Base-by-base conservation (phyloP, 129 eudicot genomes). In the Tagetes patula region DNA sequence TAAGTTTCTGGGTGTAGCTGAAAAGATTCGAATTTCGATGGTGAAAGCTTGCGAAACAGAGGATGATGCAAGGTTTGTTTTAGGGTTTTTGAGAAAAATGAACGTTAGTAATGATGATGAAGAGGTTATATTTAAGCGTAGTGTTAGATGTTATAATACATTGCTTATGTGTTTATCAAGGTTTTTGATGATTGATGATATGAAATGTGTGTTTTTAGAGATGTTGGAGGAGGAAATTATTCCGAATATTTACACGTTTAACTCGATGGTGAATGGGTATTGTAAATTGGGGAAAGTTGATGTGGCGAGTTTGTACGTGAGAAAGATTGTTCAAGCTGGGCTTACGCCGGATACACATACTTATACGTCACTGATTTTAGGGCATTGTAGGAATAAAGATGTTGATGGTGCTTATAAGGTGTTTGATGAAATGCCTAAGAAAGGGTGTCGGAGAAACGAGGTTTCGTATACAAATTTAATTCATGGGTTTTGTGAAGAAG, bases 331-430 rank as follows among this genome's bases (percentile, higher is more conserved):
- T 47, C 81, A 73, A 59, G 86, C 85, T 1, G 91, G 91, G 32
- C 79, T 92, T 80, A 83, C 40, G 14, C 96, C 89, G 3, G 96
- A 92, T 79, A 85, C 89, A 1, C 90, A 85, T 82, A 89, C 97
- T 8, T 92, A 83, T 54, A 87, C 97, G 12, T 92, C 96, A 0
- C 78, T 92, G 69, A 82, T 92, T 31, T 65, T 92, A 64, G 97
- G 97, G 10, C 84, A 92, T 80, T 92, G 96, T 82, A 92, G 89
- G 85, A 86, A 75, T 6, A 87, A 78, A 78, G 91, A 92, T 77
- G 86, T 82, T 6, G 84, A 82, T 67, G 81, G 79, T 36, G 97
- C 96, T 1, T 49, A 32, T 69, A 82, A 61, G 82, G 84, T 92
- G 75, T 92, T 92, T 76, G 71, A 8, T 65, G 75, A 4, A n/a